These are phyloP conservation scores for Penicillium paneum DNA, from an alignment of 2,329 filamentous ascomycete genomes.

Conservation along the genomic window DNA sequence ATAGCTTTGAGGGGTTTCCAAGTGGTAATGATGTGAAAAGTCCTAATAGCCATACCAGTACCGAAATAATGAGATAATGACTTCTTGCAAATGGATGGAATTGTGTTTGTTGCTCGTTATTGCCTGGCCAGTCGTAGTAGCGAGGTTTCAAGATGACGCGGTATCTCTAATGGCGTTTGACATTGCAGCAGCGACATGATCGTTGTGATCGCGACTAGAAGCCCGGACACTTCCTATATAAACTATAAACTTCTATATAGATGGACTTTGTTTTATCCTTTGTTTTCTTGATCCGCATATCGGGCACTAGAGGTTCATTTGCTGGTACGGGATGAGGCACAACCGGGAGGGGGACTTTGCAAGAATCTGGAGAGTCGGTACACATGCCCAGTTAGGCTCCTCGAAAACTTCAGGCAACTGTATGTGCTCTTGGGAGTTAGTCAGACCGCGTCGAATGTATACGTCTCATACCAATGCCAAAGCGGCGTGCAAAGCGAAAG, in stretches of 20 bases:
- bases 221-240: not conserved
- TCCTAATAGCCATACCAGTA: constrained; percentile 13
- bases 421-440: too few relatives aligned
- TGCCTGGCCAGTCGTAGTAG: not conserved
- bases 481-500: too few relatives aligned
- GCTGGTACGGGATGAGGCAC: not conserved
- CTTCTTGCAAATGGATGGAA: constrained; percentile 14
- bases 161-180: constrained; percentile 8
- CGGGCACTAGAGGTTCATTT: not conserved
- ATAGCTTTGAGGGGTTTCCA: constrained; percentile 6
- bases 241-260: not conserved
- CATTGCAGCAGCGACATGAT: constrained; percentile 11
- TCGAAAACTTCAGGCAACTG: too few relatives aligned
- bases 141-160: not conserved
- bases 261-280: not conserved
- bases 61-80: constrained; percentile 8
- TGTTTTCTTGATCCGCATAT: not conserved
- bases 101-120: not conserved
- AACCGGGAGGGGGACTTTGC: not conserved
- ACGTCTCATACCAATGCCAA: too few relatives aligned
- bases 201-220: constrained; percentile 10
- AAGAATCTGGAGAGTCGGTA: too few relatives aligned
- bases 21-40: constrained; percentile 1
- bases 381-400: too few relatives aligned
- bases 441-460: too few relatives aligned